Conservation (phyloP, 1,139 yeast genomes). For the Suhomyces anneliseae region DNA sequence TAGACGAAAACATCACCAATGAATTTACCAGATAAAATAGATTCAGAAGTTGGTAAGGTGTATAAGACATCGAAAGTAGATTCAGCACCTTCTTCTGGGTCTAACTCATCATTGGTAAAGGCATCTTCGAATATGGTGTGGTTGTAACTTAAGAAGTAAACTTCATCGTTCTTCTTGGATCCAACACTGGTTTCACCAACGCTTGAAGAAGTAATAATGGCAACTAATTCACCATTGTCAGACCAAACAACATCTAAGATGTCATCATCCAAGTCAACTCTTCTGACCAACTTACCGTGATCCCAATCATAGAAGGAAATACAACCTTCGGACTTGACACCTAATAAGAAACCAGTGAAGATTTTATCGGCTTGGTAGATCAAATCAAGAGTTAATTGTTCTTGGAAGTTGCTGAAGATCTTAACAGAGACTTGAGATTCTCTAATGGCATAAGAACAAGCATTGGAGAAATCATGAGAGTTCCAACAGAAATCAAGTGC, state of each 20-base stretch:
- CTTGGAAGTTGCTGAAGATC: slow-evolving; percentile 82
- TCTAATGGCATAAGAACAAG: slow-evolving; percentile 81
- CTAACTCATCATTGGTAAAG: slow-evolving; percentile 55
- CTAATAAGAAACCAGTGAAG: slow-evolving; percentile 83
- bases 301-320: slow-evolving; percentile 95
- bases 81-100: slow-evolving; percentile 86
- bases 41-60: slow-evolving; percentile 70
- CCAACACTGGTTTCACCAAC: slow-evolving; percentile 14
- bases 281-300: slow-evolving; percentile 74
- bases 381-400: slow-evolving; percentile 64
- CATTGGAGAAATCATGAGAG: slow-evolving; percentile 66
- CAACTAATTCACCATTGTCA: slow-evolving; percentile 85
- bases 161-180: slow-evolving; percentile 51
- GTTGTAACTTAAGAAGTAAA: slow-evolving; percentile 79
- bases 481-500: slow-evolving; percentile 92
- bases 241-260: slow-evolving; percentile 88
- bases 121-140: slow-evolving; percentile 68
- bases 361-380: slow-evolving; percentile 77
- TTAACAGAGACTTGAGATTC: slow-evolving; percentile 66
- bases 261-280: slow-evolving; percentile 73
- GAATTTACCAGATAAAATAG: slow-evolving; percentile 87
- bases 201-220: slow-evolving; percentile 59
- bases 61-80: slow-evolving; percentile 80
- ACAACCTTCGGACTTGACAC: slow-evolving; percentile 78
- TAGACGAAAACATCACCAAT: slow-evolving; percentile 95